A percentile compares a stretch with the other conserved stretches of the same genome.
Evolutionary conservation across 2,329 filamentous ascomycete genomes (phyloP).

Genomic region (Pyricularia sp.): DNA sequence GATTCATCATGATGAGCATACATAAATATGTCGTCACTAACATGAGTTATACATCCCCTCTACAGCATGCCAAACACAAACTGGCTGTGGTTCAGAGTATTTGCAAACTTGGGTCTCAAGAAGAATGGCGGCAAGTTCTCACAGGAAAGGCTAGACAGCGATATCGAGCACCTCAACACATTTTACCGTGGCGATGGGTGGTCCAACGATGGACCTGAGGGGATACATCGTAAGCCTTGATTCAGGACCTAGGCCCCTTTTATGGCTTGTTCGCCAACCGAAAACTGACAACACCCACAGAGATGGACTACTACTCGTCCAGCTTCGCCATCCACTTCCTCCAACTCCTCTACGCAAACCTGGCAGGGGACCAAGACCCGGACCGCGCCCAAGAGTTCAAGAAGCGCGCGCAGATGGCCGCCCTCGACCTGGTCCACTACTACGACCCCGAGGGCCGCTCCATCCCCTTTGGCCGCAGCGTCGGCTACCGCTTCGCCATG

Average conservation of each 20-base stretch:
- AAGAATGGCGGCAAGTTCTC: constrained; percentile 66
- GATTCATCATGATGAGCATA: background rate
- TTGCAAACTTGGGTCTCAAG: constrained; percentile 69
- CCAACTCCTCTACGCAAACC: constrained; percentile 66
- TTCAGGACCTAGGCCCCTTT: background rate
- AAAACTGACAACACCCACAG: constrained; percentile 17
- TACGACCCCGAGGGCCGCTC: constrained; percentile 63
- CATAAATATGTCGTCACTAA: background rate
- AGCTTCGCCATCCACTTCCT: constrained; percentile 76
- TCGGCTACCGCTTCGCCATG: constrained; percentile 80
- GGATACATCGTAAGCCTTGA: constrained; percentile 52
- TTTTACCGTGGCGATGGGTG: constrained; percentile 77
- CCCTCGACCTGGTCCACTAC: constrained; percentile 66
- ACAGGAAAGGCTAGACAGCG: constrained; percentile 58
- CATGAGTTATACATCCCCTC: background rate
- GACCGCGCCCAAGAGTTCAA: constrained; percentile 60
- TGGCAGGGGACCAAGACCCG: constrained; percentile 59
- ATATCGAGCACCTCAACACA: constrained; percentile 69
- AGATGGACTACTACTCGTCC: constrained; percentile 81
- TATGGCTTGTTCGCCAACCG: too few relatives aligned
- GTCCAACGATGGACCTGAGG: constrained; percentile 73
- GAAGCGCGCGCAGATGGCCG: constrained; percentile 54
- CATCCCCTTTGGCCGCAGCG: constrained; percentile 68
- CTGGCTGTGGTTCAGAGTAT: constrained; percentile 78
- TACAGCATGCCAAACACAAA: constrained; percentile 56